Base-by-base conservation (phyloP, 2,329 filamentous ascomycete species). In the Cladosporium colombiae region DNA sequence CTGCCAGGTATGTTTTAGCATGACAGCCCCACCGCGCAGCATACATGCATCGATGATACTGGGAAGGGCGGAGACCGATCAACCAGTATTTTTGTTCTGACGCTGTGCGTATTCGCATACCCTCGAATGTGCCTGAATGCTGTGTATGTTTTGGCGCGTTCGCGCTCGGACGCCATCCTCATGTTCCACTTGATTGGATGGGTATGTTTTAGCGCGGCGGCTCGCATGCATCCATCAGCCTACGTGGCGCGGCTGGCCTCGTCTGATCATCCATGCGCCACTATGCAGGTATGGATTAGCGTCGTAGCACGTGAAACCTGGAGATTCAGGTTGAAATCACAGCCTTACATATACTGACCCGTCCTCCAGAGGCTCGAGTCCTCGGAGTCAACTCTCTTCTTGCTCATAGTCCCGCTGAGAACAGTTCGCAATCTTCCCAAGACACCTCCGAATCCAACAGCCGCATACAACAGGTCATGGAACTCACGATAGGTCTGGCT, bases 231-330 rank as follows among this genome's bases (percentile, higher is more conserved):
- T 21, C 0, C 37, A 44, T n/a, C 18, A 44, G 52, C 14, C 18
- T 56, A 21, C 29, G 25, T 56, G 52, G 25, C 27, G 29, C 10
- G 27, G 52, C 8, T 13, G 29, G 27, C 13, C 35, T 23, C 13
- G 25, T 25, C n/a, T 14, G 31, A 4, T 10, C 21, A 57, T 6
- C 1, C 2, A 7, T 37, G 10, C 29, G 53, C 50, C 50, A 33
- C 50, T 18, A 33, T 53, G 50, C 50, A 57, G 53, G 53, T 57
- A 37, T 21, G 53, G 14, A 14, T 37, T 57, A 57, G 53, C 53
- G 53, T 18, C 5, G 10, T 57, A 33, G 18, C 53, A n/a, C 13
- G 14, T 37, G 13, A 7, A 6, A 35, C 3, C 13, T 35, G 33
- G 27, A 31, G 27, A 7, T 21, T 16, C n/a, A 27, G 31, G 3